Base-by-base conservation (phyloP, 345 rosid species). In the Syzygium jambos region DNA sequence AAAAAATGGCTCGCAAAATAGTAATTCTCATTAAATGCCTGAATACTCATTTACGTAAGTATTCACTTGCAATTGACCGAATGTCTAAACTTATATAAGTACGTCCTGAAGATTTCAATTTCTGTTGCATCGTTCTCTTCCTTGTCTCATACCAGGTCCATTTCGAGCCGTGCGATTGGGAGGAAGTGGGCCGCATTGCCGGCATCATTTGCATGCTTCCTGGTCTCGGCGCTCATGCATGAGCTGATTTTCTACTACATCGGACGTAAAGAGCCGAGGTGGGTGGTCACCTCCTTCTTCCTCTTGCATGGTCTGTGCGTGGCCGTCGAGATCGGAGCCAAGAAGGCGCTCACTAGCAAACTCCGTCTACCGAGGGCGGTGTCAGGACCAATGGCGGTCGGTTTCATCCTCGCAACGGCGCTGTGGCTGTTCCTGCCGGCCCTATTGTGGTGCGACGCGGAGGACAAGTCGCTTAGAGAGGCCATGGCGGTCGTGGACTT, bases 151-250 rank as follows among this genome's bases (percentile, higher is more conserved):
- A 29, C 38, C 77, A 63, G 77, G 38, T 63, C 77, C 77, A 14
- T 63, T 14, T 63, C 78, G 52, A 78, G 91, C 1, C 73, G 77
- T 5, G 22, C 88, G 52, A 23, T 90, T 4, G 94, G 95, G 7
- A 82, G 88, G 43, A 87, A 77, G 17, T 91, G 91, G 93, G 95
- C 97, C 7, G 87, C 88, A 0, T 84, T 92, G 5, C 93, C 92
- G 0, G 95, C 95, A 0, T 89, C 91, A 5, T 87, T 93, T 2
- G 87, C 88, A 4, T 91, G 96, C 2, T 95, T 94, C 43, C 23
- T 94, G 3, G 93, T 90, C 2, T 94, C 98, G 1, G 97, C 89
- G 4, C 6, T 92, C 1, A 94, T 94, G 95, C 98, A 96, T 61
- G 95, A 94, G 93, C 93, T 94, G 11, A 84, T 94, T 27, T 94